These are phyloP conservation scores for Tetrapisispora arboricola DNA, from an alignment of 805 yeast species.

Conservation along the genomic window DNA sequence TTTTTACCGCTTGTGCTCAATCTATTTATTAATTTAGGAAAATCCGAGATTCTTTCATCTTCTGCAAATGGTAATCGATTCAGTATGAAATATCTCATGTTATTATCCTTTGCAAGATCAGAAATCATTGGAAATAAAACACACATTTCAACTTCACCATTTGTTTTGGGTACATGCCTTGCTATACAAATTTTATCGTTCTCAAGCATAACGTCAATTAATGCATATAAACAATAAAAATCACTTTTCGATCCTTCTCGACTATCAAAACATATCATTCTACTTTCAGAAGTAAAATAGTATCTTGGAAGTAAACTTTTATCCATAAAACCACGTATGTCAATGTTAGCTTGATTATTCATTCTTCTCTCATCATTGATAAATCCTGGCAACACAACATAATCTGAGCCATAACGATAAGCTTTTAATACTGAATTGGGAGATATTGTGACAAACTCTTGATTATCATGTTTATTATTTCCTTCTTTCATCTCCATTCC, in stretches of 20 bases:
- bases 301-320: constrained; percentile 43
- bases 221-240: constrained; percentile 32
- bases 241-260: constrained; percentile 31
- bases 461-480: constrained; percentile 15
- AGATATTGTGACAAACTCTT: constrained; percentile 22
- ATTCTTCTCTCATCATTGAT: constrained; percentile 34
- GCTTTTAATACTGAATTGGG: constrained; percentile 43
- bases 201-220: constrained; percentile 45
- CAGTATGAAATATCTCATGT: constrained; percentile 35
- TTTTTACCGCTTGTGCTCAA: constrained; percentile 26
- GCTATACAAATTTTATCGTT: constrained; percentile 45
- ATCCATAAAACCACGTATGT: constrained; percentile 51
- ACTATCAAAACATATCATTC: constrained; percentile 37
- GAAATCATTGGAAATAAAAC: constrained; percentile 40
- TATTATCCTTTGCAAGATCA: constrained; percentile 7
- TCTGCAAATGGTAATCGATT: constrained; percentile 61
- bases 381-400: constrained; percentile 42
- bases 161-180: constrained; percentile 45
- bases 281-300: constrained; percentile 49
- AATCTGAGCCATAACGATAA: constrained; percentile 54
- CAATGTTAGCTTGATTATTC: constrained; percentile 43
- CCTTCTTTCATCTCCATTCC: constrained; percentile 5
- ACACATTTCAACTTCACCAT: constrained; percentile 42
- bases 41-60: constrained; percentile 56
- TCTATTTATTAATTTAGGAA: constrained; percentile 32